Conservation (phyloP, 495 filamentous ascomycete species). For the Xeromyces bisporus region DNA sequence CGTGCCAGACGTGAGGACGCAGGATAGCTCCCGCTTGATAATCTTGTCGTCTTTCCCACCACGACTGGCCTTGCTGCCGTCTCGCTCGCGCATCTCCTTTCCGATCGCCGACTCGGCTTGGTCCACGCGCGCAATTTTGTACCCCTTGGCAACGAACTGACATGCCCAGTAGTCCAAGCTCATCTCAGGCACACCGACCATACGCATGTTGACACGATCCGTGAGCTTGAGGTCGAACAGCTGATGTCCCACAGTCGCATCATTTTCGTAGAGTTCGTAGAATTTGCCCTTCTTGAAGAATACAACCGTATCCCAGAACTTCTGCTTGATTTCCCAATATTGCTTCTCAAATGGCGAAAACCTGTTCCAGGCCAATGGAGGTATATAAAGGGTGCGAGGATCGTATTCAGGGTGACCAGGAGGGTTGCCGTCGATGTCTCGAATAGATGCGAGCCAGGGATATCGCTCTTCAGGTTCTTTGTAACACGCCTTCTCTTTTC, state of each 20-base stretch:
- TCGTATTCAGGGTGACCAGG: conserved; percentile 79
- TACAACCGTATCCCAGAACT: conserved; percentile 91
- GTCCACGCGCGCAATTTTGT: conserved; percentile 91
- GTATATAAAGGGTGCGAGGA: conserved; percentile 79
- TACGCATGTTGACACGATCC: conserved; percentile 97
- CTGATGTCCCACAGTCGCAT: conserved; percentile 93
- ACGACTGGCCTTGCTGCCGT: conserved; percentile 36
- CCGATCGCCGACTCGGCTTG: conserved; percentile 88
- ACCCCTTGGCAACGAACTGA: conserved; percentile 86
- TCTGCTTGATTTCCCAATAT: conserved; percentile 99
- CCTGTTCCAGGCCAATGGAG: conserved; percentile 51
- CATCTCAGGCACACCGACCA: conserved; percentile 88
- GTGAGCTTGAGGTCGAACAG: conserved; percentile 96
- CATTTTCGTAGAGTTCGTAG: conserved; percentile 96
- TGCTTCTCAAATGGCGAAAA: conserved; percentile 95
- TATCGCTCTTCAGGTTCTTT: conserved; percentile 72
- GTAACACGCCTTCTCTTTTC: conserved; percentile 60
- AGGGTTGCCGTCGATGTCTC: conserved; percentile 67
- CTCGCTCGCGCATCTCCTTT: conserved; percentile 94
- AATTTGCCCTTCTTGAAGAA: conserved; percentile 99
- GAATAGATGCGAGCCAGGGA: conserved; percentile 70
- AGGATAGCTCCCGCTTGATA: conserved; percentile 77
- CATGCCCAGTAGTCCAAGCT: conserved; percentile 85
- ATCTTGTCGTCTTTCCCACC: conserved; percentile 67
- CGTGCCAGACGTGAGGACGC: conserved; percentile 81